Percentiles rank a stretch among this genome's conserved stretches.
Conservation (phyloP, 2,329 filamentous ascomycete genomes). For the Tolypocladium tropicale region DNA sequence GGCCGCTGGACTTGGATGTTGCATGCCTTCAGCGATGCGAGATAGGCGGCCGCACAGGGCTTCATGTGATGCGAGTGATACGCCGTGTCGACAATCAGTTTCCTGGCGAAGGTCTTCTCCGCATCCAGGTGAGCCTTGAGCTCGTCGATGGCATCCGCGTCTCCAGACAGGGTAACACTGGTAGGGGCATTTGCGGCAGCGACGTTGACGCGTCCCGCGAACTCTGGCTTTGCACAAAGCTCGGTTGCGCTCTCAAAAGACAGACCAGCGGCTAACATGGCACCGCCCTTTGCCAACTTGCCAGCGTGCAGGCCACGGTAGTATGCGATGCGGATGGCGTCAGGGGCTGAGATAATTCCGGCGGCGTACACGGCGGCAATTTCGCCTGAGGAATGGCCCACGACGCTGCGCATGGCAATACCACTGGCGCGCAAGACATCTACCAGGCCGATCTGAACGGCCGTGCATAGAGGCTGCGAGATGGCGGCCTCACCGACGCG, state of each 20-base stretch:
- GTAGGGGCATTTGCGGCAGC: slow-evolving; percentile 6
- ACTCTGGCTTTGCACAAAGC: neutral
- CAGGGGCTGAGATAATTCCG: slow-evolving; percentile 3
- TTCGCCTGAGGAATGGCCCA: slow-evolving; percentile 23
- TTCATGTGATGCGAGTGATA: neutral
- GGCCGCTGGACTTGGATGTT: neutral
- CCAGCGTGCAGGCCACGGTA: slow-evolving; percentile 7
- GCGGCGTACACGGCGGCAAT: slow-evolving; percentile 19
- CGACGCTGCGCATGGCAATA: slow-evolving; percentile 23
- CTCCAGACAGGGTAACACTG: neutral
- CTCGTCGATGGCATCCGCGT: neutral
- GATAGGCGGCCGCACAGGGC: neutral
- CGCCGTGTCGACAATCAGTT: neutral
- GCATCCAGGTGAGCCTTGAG: neutral
- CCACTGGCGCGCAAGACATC: slow-evolving; percentile 19
- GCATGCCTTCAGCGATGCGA: neutral
- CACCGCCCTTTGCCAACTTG: neutral
- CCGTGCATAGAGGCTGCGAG: slow-evolving; percentile 18
- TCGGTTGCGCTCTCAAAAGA: slow-evolving; percentile 1
- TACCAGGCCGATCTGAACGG: slow-evolving; percentile 24
- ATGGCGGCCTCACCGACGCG: slow-evolving; percentile 3
- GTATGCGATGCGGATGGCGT: slow-evolving; percentile 10
- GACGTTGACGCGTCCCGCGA: slow-evolving; percentile 9
- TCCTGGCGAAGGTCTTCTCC: neutral
- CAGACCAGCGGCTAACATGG: slow-evolving; percentile 13